Evolutionary conservation across 73 alveolate species (phyloP).

Genomic region (Paramecium biaurelia): DNA sequence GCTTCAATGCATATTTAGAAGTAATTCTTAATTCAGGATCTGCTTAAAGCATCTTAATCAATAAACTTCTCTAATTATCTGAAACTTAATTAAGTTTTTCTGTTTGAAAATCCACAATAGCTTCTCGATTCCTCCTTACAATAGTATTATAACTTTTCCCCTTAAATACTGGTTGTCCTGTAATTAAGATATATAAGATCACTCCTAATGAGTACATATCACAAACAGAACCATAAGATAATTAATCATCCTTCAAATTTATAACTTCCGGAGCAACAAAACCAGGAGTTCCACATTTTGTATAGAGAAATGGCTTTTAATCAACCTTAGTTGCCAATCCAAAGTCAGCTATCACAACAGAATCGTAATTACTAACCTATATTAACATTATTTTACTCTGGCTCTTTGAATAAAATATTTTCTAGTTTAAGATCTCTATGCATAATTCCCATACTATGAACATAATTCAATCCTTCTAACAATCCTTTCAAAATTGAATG

Average conservation of each 20-base stretch:
- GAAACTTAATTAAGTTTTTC: background rate
- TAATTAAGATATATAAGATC: conserved; percentile 48
- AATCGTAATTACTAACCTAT: background rate
- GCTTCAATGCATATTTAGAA: background rate
- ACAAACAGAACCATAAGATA: conserved; percentile 56
- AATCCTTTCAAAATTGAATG: background rate
- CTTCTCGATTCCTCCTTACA: conserved; percentile 68
- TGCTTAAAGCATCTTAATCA: background rate
- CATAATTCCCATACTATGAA: conserved; percentile 44
- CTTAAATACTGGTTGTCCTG: conserved; percentile 81
- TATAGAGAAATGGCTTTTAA: conserved; percentile 13
- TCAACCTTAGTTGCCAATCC: conserved; percentile 58
- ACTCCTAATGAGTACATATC: conserved; percentile 64
- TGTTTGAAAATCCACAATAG: conserved; percentile 64
- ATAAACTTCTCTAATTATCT: background rate
- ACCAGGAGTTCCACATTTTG: conserved; percentile 66
- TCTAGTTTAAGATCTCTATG: conserved; percentile 51
- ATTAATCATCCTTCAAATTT: conserved; percentile 19
- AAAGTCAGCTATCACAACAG: conserved; percentile 63
- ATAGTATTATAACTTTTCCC: conserved; percentile 79
- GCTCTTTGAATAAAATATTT: conserved; percentile 45
- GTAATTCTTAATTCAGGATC: background rate
- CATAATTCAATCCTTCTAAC: conserved; percentile 15
- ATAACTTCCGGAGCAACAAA: conserved; percentile 68
- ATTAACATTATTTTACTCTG: background rate